A percentile compares a stretch with the other conserved stretches of the same genome.
These are phyloP conservation scores for Allium cepa DNA, from an alignment of 106 monocot species.

Conservation along the genomic window DNA sequence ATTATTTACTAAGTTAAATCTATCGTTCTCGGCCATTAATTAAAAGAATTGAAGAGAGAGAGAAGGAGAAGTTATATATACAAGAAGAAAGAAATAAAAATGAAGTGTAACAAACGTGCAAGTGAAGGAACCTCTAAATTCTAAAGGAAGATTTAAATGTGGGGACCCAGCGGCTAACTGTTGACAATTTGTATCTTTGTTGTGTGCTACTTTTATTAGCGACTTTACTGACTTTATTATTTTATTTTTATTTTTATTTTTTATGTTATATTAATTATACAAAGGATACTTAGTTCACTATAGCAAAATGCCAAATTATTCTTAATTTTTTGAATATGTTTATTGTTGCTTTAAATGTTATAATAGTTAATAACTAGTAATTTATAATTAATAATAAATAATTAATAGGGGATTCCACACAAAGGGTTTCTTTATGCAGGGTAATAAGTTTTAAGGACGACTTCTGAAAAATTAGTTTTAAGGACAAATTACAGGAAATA, in stretches of 20 bases:
- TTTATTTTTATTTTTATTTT: background rate
- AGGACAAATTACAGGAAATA: too few species aligned
- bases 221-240: background rate
- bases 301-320: too few species aligned
- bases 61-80: background rate
- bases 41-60: background rate
- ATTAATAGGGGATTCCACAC: too few species aligned
- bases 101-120: slow-evolving; percentile 7
- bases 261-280: background rate
- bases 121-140: background rate
- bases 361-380: too few species aligned
- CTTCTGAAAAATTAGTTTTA: too few species aligned
- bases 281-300: too few species aligned
- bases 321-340: too few species aligned
- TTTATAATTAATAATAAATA: too few species aligned
- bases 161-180: background rate
- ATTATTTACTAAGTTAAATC: background rate
- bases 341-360: too few species aligned
- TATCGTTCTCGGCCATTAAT: background rate
- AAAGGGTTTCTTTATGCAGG: too few species aligned
- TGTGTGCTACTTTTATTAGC: background rate
- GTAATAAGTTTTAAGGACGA: too few species aligned
- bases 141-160: background rate
- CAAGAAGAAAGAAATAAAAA: background rate
- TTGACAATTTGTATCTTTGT: background rate